Evolutionary conservation across 2,329 filamentous ascomycete genomes (phyloP).

Genomic region (Blumeriella jaapii): DNA sequence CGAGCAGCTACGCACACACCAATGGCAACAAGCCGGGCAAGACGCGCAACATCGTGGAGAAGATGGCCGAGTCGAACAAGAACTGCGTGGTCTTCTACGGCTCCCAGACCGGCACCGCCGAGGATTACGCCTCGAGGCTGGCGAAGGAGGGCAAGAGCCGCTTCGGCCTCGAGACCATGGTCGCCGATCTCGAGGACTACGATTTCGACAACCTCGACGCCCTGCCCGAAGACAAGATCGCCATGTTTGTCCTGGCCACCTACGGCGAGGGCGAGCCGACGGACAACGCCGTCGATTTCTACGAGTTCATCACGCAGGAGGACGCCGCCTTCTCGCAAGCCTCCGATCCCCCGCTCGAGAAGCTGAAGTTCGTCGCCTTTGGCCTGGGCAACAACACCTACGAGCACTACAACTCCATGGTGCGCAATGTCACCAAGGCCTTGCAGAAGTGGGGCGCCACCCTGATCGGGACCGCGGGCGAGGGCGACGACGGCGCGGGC

Average conservation of each 20-base stretch:
- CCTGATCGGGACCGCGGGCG: conserved; percentile 77
- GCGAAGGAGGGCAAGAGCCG: conserved; percentile 96
- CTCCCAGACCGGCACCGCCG: conserved; percentile 94
- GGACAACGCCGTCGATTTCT: conserved; percentile 97
- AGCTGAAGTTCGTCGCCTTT: conserved; percentile 88
- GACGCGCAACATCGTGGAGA: conserved; percentile 86
- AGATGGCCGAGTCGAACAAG: conserved; percentile 90
- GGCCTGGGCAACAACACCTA: conserved; percentile 99
- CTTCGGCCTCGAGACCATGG: conserved; percentile 96
- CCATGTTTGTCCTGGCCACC: conserved; percentile 90
- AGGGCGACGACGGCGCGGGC: conserved; percentile 93
- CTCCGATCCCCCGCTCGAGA: conserved; percentile 60
- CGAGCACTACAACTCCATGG: conserved; percentile 98
- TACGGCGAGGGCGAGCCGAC: conserved; percentile 98
- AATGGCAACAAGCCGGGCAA: conserved; percentile 66
- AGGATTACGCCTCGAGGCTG: conserved; percentile 92
- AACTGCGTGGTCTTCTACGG: conserved; percentile 99
- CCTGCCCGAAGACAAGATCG: conserved; percentile 80
- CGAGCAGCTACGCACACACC: conserved; percentile 57
- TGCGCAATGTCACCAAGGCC: conserved; percentile 76
- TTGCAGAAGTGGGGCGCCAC: conserved; percentile 73
- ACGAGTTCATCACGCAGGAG: conserved; percentile 83
- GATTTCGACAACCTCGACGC: conserved; percentile 90
- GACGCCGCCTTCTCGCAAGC: conserved; percentile 71
- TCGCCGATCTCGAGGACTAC: conserved; percentile 94